These are phyloP conservation scores for Tetracentron sinense DNA, from an alignment of 164 flowering plant species.

Conservation along the genomic window DNA sequence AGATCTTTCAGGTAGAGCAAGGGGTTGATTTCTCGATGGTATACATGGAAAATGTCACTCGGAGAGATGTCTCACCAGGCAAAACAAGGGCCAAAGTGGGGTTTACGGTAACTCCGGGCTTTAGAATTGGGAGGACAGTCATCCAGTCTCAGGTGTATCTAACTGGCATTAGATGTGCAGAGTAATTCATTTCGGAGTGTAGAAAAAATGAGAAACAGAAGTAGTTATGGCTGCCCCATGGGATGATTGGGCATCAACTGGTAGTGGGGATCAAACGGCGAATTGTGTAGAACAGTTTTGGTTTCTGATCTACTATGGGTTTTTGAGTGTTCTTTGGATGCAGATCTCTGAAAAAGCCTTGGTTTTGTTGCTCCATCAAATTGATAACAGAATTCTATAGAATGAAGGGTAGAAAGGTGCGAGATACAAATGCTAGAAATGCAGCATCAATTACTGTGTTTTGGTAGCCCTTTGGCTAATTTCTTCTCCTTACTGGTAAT, in stretches of 20 bases:
- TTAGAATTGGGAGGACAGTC: conserved; percentile 70
- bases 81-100: conserved; percentile 58
- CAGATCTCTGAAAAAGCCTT: background rate
- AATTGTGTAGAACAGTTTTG: too few relatives aligned
- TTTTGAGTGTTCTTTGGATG: too few relatives aligned
- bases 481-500: background rate
- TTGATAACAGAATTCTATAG: background rate
- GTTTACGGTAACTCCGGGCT: conserved; percentile 89
- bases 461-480: background rate
- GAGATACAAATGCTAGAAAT: background rate
- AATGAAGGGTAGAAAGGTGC: background rate
- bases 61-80: conserved; percentile 20
- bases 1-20: conserved; percentile 78
- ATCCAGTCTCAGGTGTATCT: conserved; percentile 86
- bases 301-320: too few relatives aligned
- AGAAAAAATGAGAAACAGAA: background rate
- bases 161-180: conserved; percentile 26
- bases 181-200: conserved; percentile 9
- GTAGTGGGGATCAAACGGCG: background rate
- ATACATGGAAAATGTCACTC: conserved; percentile 74
- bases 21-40: conserved; percentile 78
- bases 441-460: background rate
- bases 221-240: background rate
- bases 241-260: background rate
- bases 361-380: background rate